Conservation (phyloP, 192 early-diverging fungal genomes). For the Entrophospora sp. region DNA sequence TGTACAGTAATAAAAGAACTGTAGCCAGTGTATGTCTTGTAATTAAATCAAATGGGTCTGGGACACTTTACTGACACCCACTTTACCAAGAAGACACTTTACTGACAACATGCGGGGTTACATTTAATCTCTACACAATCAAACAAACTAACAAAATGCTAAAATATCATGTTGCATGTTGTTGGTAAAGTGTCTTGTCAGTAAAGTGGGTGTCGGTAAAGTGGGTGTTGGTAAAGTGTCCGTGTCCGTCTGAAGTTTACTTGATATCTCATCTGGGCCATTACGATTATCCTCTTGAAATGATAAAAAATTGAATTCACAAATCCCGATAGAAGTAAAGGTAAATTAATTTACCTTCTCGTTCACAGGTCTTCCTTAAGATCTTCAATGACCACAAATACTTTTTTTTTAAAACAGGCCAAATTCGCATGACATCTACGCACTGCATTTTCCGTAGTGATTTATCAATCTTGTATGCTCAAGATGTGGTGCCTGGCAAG, state of each 20-base stretch:
- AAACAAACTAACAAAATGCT: too few relatives aligned
- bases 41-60: too few relatives aligned
- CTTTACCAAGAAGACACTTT: too few relatives aligned
- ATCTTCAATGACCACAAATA: neutral
- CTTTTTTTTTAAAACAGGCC: neutral
- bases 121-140: too few relatives aligned
- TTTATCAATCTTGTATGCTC: constrained; percentile 10
- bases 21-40: too few relatives aligned
- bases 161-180: too few relatives aligned
- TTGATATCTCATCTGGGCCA: constrained; percentile 6
- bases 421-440: constrained; percentile 1
- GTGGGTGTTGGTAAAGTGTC: too few relatives aligned
- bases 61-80: too few relatives aligned
- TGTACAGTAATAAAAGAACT: too few relatives aligned
- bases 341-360: neutral
- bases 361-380: neutral
- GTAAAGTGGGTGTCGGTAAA: too few relatives aligned
- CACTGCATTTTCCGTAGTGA: neutral
- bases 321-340: constrained; percentile 3
- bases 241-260: constrained; percentile 11
- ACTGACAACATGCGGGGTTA: too few relatives aligned
- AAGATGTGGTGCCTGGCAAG: neutral
- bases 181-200: too few relatives aligned
- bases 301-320: constrained; percentile 5
- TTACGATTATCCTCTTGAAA: neutral